Evolutionary conservation across 352 stramenopile species (phyloP).

Genomic region (Pythium oligandrum): DNA sequence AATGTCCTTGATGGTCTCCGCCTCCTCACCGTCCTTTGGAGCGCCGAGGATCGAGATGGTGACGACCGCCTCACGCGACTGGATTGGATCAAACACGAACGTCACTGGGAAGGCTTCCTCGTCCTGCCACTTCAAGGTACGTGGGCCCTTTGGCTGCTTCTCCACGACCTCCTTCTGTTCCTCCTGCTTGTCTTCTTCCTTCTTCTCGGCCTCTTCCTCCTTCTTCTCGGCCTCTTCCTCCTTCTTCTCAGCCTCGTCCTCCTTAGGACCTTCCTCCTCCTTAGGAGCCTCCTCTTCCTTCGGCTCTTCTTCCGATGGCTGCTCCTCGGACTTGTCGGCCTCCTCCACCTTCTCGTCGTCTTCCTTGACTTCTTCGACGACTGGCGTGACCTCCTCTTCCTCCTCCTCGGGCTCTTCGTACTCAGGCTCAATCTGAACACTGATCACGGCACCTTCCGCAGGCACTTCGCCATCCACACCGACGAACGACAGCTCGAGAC

Average conservation of each 20-base stretch:
- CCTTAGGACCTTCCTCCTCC: neutral
- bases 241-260: neutral
- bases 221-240: neutral
- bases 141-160: slow-evolving; percentile 2
- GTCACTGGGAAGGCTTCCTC: slow-evolving; percentile 43
- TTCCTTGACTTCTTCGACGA: slow-evolving; percentile 46
- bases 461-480: slow-evolving; percentile 55
- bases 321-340: slow-evolving; percentile 27
- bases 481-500: slow-evolving; percentile 53
- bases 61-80: slow-evolving; percentile 76
- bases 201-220: slow-evolving; percentile 1
- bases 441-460: slow-evolving; percentile 50
- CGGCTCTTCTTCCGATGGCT: slow-evolving; percentile 7
- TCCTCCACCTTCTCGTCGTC: slow-evolving; percentile 33
- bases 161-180: slow-evolving; percentile 2
- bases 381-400: slow-evolving; percentile 27
- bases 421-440: slow-evolving; percentile 67
- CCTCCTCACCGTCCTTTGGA: slow-evolving; percentile 34
- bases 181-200: slow-evolving; percentile 2
- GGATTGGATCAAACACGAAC: slow-evolving; percentile 80
- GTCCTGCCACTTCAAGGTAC: slow-evolving; percentile 28
- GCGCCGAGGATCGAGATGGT: slow-evolving; percentile 50
- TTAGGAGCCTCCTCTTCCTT: neutral
- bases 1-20: slow-evolving; percentile 71
- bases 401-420: slow-evolving; percentile 52